phyloP scores from a whole-genome alignment of 1,284 basidiomycete genomes.

The Fomes fomentarius region DNA sequence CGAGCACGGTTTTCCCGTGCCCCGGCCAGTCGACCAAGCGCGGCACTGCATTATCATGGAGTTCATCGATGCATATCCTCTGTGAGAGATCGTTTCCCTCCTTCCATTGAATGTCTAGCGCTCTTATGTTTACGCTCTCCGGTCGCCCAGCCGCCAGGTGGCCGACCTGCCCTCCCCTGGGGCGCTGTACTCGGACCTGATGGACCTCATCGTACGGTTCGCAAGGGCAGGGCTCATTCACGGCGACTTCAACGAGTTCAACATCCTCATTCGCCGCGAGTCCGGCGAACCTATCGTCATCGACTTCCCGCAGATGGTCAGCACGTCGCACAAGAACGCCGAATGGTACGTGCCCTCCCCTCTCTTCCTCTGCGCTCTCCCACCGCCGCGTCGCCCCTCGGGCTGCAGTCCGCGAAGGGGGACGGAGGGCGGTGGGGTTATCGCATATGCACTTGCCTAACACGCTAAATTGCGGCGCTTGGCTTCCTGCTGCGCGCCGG shows the following conservation, averaged over 20 bases:
- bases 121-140: neutral
- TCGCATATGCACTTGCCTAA: neutral
- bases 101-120: neutral
- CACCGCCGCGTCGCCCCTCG: neutral
- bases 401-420: neutral
- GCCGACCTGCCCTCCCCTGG: constrained; percentile 83
- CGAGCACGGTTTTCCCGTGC: constrained; percentile 93
- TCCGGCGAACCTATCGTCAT: constrained; percentile 90
- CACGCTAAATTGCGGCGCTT: constrained; percentile 3
- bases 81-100: constrained; percentile 53
- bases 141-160: constrained; percentile 79
- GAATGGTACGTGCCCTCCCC: constrained; percentile 73
- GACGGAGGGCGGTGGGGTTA: neutral
- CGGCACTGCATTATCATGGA: constrained; percentile 97
- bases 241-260: constrained; percentile 99
- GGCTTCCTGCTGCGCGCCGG: too few species aligned
- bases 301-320: constrained; percentile 99
- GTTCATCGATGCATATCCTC: constrained; percentile 92
- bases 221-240: constrained; percentile 95
- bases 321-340: constrained; percentile 94
- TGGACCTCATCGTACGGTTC: constrained; percentile 96
- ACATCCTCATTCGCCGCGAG: constrained; percentile 89
- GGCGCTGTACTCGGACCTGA: constrained; percentile 88
- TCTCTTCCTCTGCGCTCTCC: constrained; percentile 5
- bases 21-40: constrained; percentile 91